Base-by-base conservation (phyloP, 176 grass and related monocot species). In the Tuctoria greenei region DNA sequence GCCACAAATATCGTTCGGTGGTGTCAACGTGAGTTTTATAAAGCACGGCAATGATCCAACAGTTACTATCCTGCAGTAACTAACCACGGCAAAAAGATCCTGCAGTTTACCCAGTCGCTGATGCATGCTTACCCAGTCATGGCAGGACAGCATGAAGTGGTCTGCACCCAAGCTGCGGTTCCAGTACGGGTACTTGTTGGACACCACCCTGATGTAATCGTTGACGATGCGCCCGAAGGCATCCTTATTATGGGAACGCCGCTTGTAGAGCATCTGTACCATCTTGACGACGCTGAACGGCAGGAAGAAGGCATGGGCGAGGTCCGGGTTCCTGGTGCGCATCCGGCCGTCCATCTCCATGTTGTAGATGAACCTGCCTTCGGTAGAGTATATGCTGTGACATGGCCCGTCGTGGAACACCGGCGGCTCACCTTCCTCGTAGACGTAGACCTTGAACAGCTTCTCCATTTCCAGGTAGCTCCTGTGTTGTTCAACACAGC, bases 391-490 rank as follows among this genome's bases (percentile, higher is more conserved):
- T 45, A 98, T 98, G 73, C 91, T 94, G 17, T 69, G 75, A 42
- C 95, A 98, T 5, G 95, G 95, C 6, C 95, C 95, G 46, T 93
- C 95, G 14, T 98, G 95, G 79, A 98, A 98, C 77, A 98, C 81
- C 21, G 95, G 95, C 11, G 95, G 95, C 67, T 98, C 95, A 2
- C 95, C 95, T 90, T 98, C 95, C 65, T 84, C 79, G 14, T 98
- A 98, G 11, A 94, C 86, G 34, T 92, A 92, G 6, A 98, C 72
- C 73, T 94, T 98, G 64, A 98, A 80, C 10, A 70, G 24, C 82
- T 84, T 98, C 58, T 98, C 95, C 95, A 98, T 98, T 51, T 98
- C 91, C 72, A 92, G 16, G 67, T 98, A 92, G 84, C 95, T 98
- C 89, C 95, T 97, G 72, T 4, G 44, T 3, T 17, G 25, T 8